phyloP scores from a whole-genome alignment of 768 basidiomycete species.

The Lactifluus volemus region DNA sequence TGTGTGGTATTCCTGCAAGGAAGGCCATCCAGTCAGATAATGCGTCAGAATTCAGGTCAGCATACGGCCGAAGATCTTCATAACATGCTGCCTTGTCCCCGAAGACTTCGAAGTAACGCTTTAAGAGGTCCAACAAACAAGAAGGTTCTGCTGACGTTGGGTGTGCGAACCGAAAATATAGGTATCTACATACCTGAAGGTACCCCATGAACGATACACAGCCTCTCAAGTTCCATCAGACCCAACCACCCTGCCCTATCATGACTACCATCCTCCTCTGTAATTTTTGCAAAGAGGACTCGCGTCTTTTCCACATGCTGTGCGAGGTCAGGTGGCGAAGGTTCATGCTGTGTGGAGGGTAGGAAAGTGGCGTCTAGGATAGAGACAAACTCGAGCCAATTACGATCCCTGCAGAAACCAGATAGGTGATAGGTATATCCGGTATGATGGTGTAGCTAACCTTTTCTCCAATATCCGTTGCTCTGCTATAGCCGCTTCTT shows the following conservation, averaged over 20 bases:
- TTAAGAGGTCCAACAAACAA: conserved; percentile 41
- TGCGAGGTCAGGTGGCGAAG: conserved; percentile 25
- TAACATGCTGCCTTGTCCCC: conserved; percentile 81
- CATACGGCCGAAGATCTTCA: conserved; percentile 72
- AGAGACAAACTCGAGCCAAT: conserved; percentile 79
- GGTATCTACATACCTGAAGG: conserved; percentile 34
- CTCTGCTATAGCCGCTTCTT: conserved; percentile 57
- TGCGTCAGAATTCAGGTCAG: conserved; percentile 40
- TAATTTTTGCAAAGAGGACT: conserved; percentile 47
- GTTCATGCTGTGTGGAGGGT: conserved; percentile 29
- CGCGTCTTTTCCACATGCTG: conserved; percentile 36
- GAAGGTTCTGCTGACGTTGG: conserved; percentile 32
- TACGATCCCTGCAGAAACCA: conserved; percentile 51
- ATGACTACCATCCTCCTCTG: conserved; percentile 53
- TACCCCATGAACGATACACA: conserved; percentile 40
- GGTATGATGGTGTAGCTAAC: conserved; percentile 31
- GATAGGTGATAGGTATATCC: neutral
- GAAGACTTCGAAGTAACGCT: conserved; percentile 61
- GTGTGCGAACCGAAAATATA: neutral
- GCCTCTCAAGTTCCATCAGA: conserved; percentile 66
- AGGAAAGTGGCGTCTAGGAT: conserved; percentile 61
- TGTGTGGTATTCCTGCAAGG: conserved; percentile 38
- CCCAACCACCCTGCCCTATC: conserved; percentile 73
- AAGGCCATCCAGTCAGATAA: conserved; percentile 45
- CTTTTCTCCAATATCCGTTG: conserved; percentile 49